Base-by-base conservation (phyloP, 2,329 filamentous ascomycete genomes). In the Drechslerella dactyloides region DNA sequence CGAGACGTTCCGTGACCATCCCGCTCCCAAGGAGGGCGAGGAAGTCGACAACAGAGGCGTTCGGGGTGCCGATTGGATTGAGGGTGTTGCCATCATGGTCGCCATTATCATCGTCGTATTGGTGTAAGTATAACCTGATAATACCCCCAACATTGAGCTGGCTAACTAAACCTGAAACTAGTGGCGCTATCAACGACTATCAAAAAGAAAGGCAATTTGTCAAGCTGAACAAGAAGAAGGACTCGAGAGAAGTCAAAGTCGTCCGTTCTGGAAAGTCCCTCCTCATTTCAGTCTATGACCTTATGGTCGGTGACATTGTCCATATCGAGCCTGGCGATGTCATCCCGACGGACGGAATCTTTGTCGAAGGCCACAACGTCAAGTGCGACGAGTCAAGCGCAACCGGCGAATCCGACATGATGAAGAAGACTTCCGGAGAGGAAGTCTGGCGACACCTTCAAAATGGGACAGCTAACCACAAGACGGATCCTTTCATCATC, bases 401-500 rank as follows among this genome's bases (percentile, higher is more conserved):
- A 1, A 91, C 89, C n/a, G 89, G 89, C 75, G 89, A 91, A 80
- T 91, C 89, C 1, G 89, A 91, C 75, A 83, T 90, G 37, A 85
- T 91, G 76, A 87, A 85, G 78, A 91, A 91, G 79, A 83, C 81
- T 33, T 78, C 85, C 4, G 87, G 83, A 44, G 87, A 90, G 54
- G 87, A 90, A 23, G 90, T 90, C 19, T 89, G 83, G 76, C 82
- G 83, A 19, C 88, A 88, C 24, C 89, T 92, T 75, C 85, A 90
- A 75, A 86, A 85, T 74, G 82, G 86, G 75, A 85, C 88, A 46
- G 83, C 82, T 51, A 82, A 88, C 23, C 88, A 86, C 81, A 91
- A 91, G 79, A 84, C 91, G 80, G 90, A 93, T 74, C 89, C 89
- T 0, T 91, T 93, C 75, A 90, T 97, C 76, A 90, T 96, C 75